phyloP scores from a whole-genome alignment of 2,329 filamentous ascomycete species.

The Stagonosporopsis chrysanthemi region DNA sequence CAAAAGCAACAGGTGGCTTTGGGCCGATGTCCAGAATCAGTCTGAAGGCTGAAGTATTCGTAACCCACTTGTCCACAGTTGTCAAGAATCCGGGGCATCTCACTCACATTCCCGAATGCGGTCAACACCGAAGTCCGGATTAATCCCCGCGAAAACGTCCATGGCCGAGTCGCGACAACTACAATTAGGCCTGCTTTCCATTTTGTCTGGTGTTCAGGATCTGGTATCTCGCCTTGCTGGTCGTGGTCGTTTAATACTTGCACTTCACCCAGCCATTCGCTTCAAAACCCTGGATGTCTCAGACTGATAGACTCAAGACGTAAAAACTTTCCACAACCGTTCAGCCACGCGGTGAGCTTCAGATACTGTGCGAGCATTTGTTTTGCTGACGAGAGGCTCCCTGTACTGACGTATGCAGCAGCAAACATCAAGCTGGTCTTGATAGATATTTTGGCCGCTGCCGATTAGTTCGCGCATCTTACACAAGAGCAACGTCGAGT shows the following conservation, averaged over 20 bases:
- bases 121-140: constrained; percentile 14
- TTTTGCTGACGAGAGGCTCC: constrained; percentile 14
- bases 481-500: not conserved
- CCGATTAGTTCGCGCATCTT: not conserved
- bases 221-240: not conserved
- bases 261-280: constrained; percentile 22
- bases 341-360: constrained; percentile 35
- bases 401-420: constrained; percentile 30
- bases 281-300: constrained; percentile 40
- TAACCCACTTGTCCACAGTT: not conserved
- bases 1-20: not conserved
- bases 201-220: not conserved
- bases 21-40: not conserved
- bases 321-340: constrained; percentile 18
- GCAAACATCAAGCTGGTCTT: constrained; percentile 15
- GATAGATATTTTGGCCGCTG: constrained; percentile 17
- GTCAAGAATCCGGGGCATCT: constrained; percentile 1
- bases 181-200: constrained; percentile 4
- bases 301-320: constrained; percentile 18
- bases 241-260: not conserved
- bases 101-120: not conserved
- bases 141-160: not conserved
- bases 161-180: constrained; percentile 1
- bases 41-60: not conserved
- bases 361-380: constrained; percentile 17